phyloP scores from a whole-genome alignment of 2,329 filamentous ascomycete genomes.

The Clonostachys rosea region DNA sequence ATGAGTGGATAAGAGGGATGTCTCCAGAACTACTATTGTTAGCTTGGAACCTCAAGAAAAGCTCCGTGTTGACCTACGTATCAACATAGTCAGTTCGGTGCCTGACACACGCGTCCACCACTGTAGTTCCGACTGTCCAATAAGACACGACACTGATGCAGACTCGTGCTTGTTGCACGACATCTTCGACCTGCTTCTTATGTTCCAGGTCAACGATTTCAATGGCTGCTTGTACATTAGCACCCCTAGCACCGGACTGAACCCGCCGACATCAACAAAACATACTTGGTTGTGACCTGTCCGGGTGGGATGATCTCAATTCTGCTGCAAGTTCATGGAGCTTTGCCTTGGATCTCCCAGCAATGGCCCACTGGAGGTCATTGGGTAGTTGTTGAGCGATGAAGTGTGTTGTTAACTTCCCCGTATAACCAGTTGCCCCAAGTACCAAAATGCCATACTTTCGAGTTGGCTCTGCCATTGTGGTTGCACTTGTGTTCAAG shows the following conservation, averaged over 20 bases:
- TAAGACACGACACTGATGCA: constrained; percentile 60
- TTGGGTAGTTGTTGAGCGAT: constrained; percentile 67
- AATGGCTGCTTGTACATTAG: constrained; percentile 29
- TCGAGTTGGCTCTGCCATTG: constrained; percentile 15
- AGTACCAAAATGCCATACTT: constrained; percentile 55
- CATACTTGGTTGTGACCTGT: constrained; percentile 67
- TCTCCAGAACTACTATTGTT: constrained; percentile 45
- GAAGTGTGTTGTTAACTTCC: constrained; percentile 70
- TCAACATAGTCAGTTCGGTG: constrained; percentile 62
- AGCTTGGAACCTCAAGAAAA: constrained; percentile 52
- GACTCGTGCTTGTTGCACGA: constrained; percentile 52
- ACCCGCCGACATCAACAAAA: not conserved
- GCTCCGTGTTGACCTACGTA: constrained; percentile 47
- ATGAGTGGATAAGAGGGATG: constrained; percentile 41
- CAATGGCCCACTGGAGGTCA: constrained; percentile 81
- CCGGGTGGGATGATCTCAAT: constrained; percentile 60
- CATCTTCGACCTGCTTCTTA: constrained; percentile 33
- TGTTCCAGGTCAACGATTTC: constrained; percentile 46
- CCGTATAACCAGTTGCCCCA: constrained; percentile 71
- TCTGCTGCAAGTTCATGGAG: constrained; percentile 64
- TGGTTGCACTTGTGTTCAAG: too few relatives aligned
- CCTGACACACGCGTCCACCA: constrained; percentile 57
- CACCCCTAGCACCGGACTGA: not conserved
- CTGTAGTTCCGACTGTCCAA: constrained; percentile 47
- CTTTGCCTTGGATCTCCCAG: constrained; percentile 75